Evolutionary conservation across 495 filamentous ascomycete genomes (phyloP).

Genomic region (Diplogelasinospora grovesii): DNA sequence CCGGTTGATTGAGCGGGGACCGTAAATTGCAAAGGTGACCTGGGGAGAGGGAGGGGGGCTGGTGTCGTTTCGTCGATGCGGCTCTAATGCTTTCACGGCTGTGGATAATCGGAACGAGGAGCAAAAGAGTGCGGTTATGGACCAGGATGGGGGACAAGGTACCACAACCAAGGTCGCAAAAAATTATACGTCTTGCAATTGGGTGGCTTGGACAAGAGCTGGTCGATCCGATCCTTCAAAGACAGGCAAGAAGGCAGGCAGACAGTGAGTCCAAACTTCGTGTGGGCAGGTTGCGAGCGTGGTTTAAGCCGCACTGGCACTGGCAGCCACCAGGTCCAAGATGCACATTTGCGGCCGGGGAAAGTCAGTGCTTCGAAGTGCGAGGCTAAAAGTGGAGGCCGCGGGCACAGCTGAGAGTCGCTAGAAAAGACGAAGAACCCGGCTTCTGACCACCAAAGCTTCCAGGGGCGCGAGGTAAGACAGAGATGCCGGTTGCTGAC

Average conservation of each 20-base stretch:
- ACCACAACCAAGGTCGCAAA: neutral
- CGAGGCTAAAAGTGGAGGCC: conserved; percentile 14
- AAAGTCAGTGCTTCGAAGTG: neutral
- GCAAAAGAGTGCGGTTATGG: conserved; percentile 9
- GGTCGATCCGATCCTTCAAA: too few species aligned
- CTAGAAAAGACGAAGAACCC: too few species aligned
- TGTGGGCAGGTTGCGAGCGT: too few species aligned
- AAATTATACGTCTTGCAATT: too few species aligned
- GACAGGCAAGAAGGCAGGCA: too few species aligned
- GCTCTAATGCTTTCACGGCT: conserved; percentile 22
- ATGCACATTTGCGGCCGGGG: conserved; percentile 2
- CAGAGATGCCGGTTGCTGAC: too few species aligned
- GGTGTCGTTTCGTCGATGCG: conserved; percentile 14
- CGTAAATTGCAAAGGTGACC: conserved; percentile 20
- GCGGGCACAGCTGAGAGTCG: conserved; percentile 3
- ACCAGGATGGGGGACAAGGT: conserved; percentile 5
- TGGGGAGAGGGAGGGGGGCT: conserved; percentile 13
- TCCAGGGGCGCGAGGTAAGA: too few species aligned
- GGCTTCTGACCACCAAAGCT: too few species aligned
- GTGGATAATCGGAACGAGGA: conserved; percentile 14
- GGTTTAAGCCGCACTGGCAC: conserved; percentile 9
- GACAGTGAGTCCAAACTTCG: too few species aligned
- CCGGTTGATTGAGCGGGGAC: conserved; percentile 24
- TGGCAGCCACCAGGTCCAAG: conserved; percentile 6
- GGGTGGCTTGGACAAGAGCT: too few species aligned